Conservation (phyloP, 495 filamentous ascomycete genomes). For the Penicillium ochrochloron region DNA sequence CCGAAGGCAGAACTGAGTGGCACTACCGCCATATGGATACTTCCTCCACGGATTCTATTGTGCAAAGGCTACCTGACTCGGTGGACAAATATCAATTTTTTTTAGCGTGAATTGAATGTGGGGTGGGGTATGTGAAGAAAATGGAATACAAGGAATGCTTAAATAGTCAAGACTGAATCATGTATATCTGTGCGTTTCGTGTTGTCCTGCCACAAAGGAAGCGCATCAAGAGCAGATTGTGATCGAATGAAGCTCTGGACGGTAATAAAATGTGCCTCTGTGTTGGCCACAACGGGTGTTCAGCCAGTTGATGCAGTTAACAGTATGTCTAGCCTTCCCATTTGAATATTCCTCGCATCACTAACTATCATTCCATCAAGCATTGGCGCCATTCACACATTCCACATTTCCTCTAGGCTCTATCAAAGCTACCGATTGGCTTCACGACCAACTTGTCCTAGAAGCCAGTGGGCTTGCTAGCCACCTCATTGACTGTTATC, state of each 20-base stretch:
- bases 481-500: constrained; percentile 64
- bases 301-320: not conserved
- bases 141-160: not conserved
- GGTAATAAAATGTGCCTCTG: not conserved
- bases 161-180: not conserved
- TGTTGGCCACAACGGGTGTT: not conserved
- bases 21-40: too few species aligned
- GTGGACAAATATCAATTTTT: not conserved
- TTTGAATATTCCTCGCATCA: not conserved
- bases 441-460: constrained; percentile 58
- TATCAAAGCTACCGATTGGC: constrained; percentile 64
- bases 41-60: too few species aligned
- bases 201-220: too few species aligned
- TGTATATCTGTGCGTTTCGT: too few species aligned
- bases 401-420: constrained; percentile 59
- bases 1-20: not conserved
- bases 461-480: constrained; percentile 62
- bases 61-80: too few species aligned
- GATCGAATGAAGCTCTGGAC: not conserved
- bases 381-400: constrained; percentile 44
- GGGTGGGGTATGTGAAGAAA: not conserved
- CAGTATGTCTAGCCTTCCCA: not conserved
- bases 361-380: constrained; percentile 15
- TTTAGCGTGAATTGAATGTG: not conserved
- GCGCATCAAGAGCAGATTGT: too few species aligned